Percentiles rank a stretch among this genome's conserved stretches.
These are phyloP conservation scores for Alopecurus myosuroides DNA, from an alignment of 176 grass and related monocot genomes.

Conservation along the genomic window DNA sequence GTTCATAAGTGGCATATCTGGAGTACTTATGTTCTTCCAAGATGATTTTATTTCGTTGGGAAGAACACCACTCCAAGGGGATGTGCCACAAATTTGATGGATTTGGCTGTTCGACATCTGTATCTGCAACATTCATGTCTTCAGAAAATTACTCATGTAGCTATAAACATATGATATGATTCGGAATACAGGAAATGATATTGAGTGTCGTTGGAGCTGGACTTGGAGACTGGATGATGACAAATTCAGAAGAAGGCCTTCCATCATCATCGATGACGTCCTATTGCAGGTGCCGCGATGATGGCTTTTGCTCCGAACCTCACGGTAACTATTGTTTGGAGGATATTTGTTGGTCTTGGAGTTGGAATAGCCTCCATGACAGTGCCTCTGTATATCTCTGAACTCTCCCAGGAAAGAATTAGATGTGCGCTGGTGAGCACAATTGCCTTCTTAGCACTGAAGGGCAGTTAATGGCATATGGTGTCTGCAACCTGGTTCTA, in stretches of 20 bases:
- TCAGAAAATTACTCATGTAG: background rate
- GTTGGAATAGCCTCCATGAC: constrained; percentile 98
- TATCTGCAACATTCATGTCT: background rate
- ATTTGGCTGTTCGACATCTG: background rate
- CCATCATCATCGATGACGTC: constrained; percentile 67
- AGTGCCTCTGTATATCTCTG: constrained; percentile 92
- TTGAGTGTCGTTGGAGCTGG: constrained; percentile 91
- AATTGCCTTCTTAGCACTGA: constrained; percentile 89
- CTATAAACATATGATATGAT: constrained; percentile 5
- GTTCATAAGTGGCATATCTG: constrained; percentile 84
- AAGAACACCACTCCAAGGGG: constrained; percentile 59
- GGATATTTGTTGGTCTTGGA: constrained; percentile 81
- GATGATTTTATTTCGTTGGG: constrained; percentile 66
- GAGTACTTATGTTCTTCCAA: constrained; percentile 79
- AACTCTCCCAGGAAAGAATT: constrained; percentile 85
- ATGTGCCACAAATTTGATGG: too few relatives aligned
- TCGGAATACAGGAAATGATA: constrained; percentile 64
- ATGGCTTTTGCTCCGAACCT: constrained; percentile 72
- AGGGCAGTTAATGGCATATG: constrained; percentile 88
- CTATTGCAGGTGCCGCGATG: constrained; percentile 57
- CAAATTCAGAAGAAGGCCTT: constrained; percentile 65
- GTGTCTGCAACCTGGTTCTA: too few relatives aligned
- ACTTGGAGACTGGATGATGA: constrained; percentile 92
- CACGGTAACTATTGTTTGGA: constrained; percentile 69
- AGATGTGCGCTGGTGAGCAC: constrained; percentile 85